Conservation (phyloP, 352 stramenopile genomes). For the Globisporangium parvum region DNA sequence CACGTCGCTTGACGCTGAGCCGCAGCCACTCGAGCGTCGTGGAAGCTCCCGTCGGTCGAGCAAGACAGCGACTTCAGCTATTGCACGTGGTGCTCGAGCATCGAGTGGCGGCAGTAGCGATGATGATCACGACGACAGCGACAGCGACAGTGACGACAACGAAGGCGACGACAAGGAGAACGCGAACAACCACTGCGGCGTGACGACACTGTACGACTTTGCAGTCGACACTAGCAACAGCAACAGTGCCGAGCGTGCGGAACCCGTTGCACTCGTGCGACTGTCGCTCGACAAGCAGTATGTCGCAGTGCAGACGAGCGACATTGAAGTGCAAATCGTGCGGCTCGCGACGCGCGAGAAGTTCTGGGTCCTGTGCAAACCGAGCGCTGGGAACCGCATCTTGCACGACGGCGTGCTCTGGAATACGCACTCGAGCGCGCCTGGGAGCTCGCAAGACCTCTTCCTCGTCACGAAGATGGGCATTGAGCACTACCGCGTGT, state of each 20-base stretch:
- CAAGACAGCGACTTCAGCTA: no score
- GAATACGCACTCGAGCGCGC: conserved; percentile 43
- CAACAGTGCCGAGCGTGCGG: background rate
- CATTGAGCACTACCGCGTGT: conserved; percentile 73
- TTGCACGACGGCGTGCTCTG: conserved; percentile 52
- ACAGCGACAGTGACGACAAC: conserved; percentile 8
- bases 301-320: conserved; percentile 71
- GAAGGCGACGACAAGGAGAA: conserved; percentile 1
- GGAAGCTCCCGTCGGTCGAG: no score
- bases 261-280: conserved; percentile 29
- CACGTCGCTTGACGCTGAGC: conserved; percentile 12
- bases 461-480: conserved; percentile 71
- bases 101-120: background rate
- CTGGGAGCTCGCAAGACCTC: conserved; percentile 57
- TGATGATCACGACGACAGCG: background rate
- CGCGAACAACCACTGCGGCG: conserved; percentile 10
- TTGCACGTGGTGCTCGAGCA: no score
- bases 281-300: conserved; percentile 66
- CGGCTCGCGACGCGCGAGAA: conserved; percentile 31
- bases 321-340: conserved; percentile 78
- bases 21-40: background rate
- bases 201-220: conserved; percentile 43
- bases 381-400: conserved; percentile 58
- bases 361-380: conserved; percentile 70
- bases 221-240: background rate